Percentiles rank a stretch among this genome's conserved stretches.
phyloP scores from a whole-genome alignment of 768 basidiomycete genomes.

The Krasilnikovozyma curviuscula region DNA sequence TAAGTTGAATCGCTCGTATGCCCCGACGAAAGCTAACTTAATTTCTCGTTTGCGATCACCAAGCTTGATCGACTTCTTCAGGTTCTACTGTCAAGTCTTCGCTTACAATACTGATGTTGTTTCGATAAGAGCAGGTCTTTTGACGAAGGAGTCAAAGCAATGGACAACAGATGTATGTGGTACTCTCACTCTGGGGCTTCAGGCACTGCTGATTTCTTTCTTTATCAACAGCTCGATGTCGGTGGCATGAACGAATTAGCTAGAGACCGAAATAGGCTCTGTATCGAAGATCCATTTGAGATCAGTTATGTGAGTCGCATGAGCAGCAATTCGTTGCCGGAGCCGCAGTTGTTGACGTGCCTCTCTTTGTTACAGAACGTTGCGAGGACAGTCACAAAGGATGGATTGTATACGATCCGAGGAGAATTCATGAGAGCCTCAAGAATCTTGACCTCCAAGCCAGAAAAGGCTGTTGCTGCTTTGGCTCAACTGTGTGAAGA shows the following conservation, averaged over 20 bases:
- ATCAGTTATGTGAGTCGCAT: constrained; percentile 40
- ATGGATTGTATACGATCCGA: constrained; percentile 94
- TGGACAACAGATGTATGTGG: constrained; percentile 79
- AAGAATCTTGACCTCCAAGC: constrained; percentile 57
- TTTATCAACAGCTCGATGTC: constrained; percentile 28
- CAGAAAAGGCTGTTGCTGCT: constrained; percentile 59
- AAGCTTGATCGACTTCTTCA: constrained; percentile 93
- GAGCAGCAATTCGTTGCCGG: not conserved
- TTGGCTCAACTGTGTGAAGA: constrained; percentile 70
- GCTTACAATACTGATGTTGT: constrained; percentile 75
- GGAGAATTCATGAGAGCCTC: constrained; percentile 96
- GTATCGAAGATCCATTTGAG: constrained; percentile 98
- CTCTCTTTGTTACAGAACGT: constrained; percentile 40
- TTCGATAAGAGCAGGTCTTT: constrained; percentile 67
- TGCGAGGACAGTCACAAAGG: constrained; percentile 83
- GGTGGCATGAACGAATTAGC: constrained; percentile 28
- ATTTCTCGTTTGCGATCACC: not conserved
- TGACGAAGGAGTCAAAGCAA: constrained; percentile 81
- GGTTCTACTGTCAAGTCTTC: constrained; percentile 87
- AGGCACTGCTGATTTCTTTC: not conserved
- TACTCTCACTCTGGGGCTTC: not conserved
- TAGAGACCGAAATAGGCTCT: constrained; percentile 80
- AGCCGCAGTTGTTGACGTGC: not conserved
- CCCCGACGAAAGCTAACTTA: not conserved
- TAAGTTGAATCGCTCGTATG: constrained; percentile 28